A percentile compares a stretch with the other conserved stretches of the same genome.
Conservation (phyloP, 129 eudicot genomes). For the Silybum marianum region DNA sequence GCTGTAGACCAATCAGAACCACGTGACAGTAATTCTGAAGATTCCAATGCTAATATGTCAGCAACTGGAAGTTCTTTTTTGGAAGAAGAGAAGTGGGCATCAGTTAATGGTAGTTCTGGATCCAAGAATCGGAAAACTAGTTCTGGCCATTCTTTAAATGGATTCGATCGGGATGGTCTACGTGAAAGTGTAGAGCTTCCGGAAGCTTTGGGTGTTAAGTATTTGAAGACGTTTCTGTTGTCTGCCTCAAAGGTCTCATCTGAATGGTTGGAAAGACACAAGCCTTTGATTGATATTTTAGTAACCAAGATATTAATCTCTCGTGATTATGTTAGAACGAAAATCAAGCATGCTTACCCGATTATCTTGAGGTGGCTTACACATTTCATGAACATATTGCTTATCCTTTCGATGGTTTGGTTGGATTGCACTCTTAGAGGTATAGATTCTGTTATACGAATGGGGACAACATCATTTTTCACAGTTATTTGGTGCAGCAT, state of each 20-base stretch:
- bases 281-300: conserved; percentile 49
- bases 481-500: conserved; percentile 78
- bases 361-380: conserved; percentile 65
- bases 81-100: conserved; percentile 42
- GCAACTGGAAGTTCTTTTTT: conserved; percentile 38
- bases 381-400: conserved; percentile 65
- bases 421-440: conserved; percentile 89
- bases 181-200: conserved; percentile 43
- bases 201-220: conserved; percentile 34
- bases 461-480: conserved; percentile 89
- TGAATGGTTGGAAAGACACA: conserved; percentile 71
- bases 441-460: conserved; percentile 77
- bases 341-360: conserved; percentile 66
- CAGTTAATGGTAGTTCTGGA: conserved; percentile 21
- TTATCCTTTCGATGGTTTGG: conserved; percentile 81
- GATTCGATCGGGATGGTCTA: conserved; percentile 26
- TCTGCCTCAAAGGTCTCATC: conserved; percentile 50
- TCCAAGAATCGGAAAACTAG: conserved; percentile 31
- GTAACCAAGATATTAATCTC: conserved; percentile 31
- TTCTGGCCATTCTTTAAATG: conserved; percentile 25
- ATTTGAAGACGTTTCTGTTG: conserved; percentile 38
- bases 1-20: conserved; percentile 33
- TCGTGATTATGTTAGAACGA: conserved; percentile 59
- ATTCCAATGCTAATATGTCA: conserved; percentile 32
- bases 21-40: conserved; percentile 37